Base-by-base conservation (phyloP, 2,329 filamentous ascomycete genomes). In the Colletotrichum musicola region DNA sequence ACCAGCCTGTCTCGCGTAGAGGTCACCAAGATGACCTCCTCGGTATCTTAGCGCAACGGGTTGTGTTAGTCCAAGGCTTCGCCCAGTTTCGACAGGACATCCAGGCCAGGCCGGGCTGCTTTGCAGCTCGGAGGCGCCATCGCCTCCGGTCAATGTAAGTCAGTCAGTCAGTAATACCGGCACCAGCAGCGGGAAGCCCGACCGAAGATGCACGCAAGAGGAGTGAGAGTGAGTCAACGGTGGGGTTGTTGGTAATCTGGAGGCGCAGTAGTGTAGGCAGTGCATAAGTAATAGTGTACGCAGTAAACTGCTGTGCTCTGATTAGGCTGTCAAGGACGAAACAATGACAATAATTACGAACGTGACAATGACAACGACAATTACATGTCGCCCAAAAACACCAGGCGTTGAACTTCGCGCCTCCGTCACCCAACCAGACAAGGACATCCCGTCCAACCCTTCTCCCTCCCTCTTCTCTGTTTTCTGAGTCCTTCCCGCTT, bases 71-170 rank as follows among this genome's bases (percentile, higher is more conserved):
- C 54, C 42, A 42, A 68, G 47, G 18, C 46, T n/a, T 25, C 16
- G 65, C 65, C 65, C 55, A 65, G 55, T 50, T 47, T 57, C 42
- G 42, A 68, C 18, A 62, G 62, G 55, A 42, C 22, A 68, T 64
- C 62, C 65, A 68, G n/a, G 65, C 30, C 49, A 55, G 35, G 30
- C 61, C 30, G 35, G 65, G 65, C 50, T 38, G 65, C 44, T 47
- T 16, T 65, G 62, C 65, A 65, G 56, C 27, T 42, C 6, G 50
- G 6, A 42, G 40, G n/a, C 51, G 4, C 30, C 51, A 20, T 55
- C 51, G 27, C 30, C 51, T 30, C 9, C 9, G 16, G 50, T 22
- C 49, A 27, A 10, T 51, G 20, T 16, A 51, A 4, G 20, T 16
- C 3, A 22, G 49, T 25, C 13, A 51, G 25, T 25, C 16, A 25